These are phyloP conservation scores for Sporobolomyces pararoseus DNA, from an alignment of 768 basidiomycete species.

Conservation along the genomic window DNA sequence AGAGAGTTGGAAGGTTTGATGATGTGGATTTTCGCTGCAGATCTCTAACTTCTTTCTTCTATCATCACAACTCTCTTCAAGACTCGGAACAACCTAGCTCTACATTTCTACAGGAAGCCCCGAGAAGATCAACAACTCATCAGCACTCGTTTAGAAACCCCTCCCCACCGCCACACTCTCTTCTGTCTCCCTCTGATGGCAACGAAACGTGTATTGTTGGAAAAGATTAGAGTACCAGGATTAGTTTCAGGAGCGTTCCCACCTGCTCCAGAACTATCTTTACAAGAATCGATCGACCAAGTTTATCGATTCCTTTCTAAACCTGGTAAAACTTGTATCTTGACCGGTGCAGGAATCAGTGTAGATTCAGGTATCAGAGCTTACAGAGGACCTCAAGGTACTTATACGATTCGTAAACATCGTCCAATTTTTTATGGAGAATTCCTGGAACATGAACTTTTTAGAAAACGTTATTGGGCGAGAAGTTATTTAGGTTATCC, in stretches of 20 bases:
- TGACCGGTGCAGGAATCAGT: slow-evolving; percentile 69
- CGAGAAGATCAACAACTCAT: no score
- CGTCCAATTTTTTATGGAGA: slow-evolving; percentile 34
- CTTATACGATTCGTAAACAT: slow-evolving; percentile 54
- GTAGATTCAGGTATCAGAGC: slow-evolving; percentile 83
- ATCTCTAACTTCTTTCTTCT: no score
- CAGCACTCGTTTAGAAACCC: no score
- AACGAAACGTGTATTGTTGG: slow-evolving; percentile 2
- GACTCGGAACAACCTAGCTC: no score
- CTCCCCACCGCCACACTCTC: no score
- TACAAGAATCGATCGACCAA: slow-evolving; percentile 13
- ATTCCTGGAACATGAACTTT: slow-evolving; percentile 24
- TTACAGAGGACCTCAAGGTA: slow-evolving; percentile 49
- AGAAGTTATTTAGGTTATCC: slow-evolving; percentile 61
- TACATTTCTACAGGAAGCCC: no score
- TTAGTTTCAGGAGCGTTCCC: slow-evolving; percentile 14
- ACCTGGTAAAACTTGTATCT: slow-evolving; percentile 24
- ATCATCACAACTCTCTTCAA: no score
- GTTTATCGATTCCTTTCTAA: slow-evolving; percentile 8
- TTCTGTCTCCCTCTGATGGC: no score
- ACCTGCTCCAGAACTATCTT: slow-evolving; percentile 12
- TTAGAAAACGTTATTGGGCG: slow-evolving; percentile 80
- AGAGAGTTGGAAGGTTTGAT: no score
- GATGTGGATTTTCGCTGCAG: no score
- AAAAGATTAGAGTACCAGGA: slow-evolving; percentile 23